phyloP scores from a whole-genome alignment of 2,329 filamentous ascomycete genomes.

The Tolypocladium nubicola region DNA sequence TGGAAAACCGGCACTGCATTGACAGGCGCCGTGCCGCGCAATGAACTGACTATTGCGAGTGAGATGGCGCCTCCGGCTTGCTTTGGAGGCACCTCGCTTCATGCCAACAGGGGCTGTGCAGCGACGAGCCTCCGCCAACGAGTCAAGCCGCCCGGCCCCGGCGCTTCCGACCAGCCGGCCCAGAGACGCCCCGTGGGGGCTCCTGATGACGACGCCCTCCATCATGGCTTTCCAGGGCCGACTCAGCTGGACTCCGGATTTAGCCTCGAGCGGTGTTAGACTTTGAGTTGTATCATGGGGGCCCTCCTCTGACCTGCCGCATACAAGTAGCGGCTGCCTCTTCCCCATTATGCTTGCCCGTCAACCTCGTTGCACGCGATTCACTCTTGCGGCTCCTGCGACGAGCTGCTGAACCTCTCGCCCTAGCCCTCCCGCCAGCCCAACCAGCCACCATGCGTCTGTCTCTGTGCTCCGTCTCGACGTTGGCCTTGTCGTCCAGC shows the following conservation, averaged over 20 bases:
- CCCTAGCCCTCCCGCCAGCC: neutral
- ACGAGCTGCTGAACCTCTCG: neutral
- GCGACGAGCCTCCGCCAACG: neutral
- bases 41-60: neutral
- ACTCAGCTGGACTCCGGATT: neutral
- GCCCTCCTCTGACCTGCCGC: neutral
- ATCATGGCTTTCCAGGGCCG: no score
- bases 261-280: neutral
- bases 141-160: no score
- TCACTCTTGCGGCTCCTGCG: neutral
- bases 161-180: no score
- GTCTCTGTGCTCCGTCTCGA: neutral
- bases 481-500: slow-evolving; percentile 5
- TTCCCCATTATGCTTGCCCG: neutral
- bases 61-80: no score
- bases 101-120: neutral
- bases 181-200: no score
- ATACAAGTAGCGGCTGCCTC: neutral
- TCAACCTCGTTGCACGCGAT: neutral
- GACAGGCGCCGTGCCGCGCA: neutral
- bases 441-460: neutral
- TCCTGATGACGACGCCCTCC: no score
- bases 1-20: neutral
- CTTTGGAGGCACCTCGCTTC: neutral
- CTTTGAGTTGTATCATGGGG: neutral